Evolutionary conservation across 768 basidiomycete genomes (phyloP), one percentile per base, ranked within the genome.

Genomic region (Boletus huronensis): DNA sequence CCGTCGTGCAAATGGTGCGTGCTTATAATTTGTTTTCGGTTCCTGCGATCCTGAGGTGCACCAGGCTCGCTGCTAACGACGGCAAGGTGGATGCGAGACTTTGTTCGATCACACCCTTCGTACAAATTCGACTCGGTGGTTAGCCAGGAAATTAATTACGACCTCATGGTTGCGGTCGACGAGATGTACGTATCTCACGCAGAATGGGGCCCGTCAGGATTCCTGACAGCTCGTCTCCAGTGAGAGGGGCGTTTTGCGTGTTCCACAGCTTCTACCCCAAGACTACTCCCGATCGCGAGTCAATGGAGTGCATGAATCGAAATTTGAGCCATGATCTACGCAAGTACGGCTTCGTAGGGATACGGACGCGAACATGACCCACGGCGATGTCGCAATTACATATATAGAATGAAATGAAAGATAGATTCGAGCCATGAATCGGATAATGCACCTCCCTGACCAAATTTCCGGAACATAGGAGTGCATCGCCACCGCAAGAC

Each of bases 51-150:
- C 52, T 55, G 41, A 50, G 32, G 7, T 31, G 14, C 48, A 48
- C 49, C 53, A 93, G 93, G 93, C 21, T 78, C 85, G 6, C 75
- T 98, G 25, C 69, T 83, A 67, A 98, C 97, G 0, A 83, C 92
- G 7, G 97, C 97, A 11, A 83, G 85, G 4, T 99, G 93, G 93
- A 94, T 97, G 53, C 82, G 97, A 34, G 80, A 88, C 44, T 98
- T 98, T 72, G 89, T 99, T 40, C 83, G 85, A 25, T 80, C 85
- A 2, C 97, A 99, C 70, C 91, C 95, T 8, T 80, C 75, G n/a
- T 99, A 99, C 75, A 87, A 88, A 70, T 80, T 83, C 47, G 93
- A 99, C 73, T 96, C 93, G n/a, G 87, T 89, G 48, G 92, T 99
- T 19, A 88, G 79, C 48, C 81, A 91, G 64, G 85, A 89, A 72